Base-by-base conservation (phyloP, 352 stramenopile genomes). In the Halophytophthora polymorphica region DNA sequence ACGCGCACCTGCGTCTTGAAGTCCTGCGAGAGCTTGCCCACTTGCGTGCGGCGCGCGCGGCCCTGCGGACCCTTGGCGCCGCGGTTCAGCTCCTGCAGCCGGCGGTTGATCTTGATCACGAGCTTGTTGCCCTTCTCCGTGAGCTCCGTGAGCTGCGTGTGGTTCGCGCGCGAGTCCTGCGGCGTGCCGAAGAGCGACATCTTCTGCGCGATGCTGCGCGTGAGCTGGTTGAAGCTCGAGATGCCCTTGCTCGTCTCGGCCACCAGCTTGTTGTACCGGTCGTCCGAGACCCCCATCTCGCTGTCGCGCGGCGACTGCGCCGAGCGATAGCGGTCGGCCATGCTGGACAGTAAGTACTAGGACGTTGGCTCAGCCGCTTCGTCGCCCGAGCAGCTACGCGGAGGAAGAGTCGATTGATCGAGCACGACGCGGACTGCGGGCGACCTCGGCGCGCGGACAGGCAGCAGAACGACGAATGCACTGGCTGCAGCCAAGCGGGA, bases 291-390 rank as follows among this genome's bases (percentile, higher is more conserved):
- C 25, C 38, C 38, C 54, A 57, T 69, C 28, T 69, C 51, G 42
- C 53, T 46, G 21, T 53, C 47, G 39, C 67, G 71, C 40, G 81
- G 81, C 25, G 81, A 92, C 28, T 85, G 56, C 29, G 67, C 69
- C n/a, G 66, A 69, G 28, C 69, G 73, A 47, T 92, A 92, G 55
- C 78, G 67, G 29, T 88, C 77, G 22, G 64, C 77, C 81, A 92
- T 92, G 42, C n/a, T n/a, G n/a, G n/a, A n/a, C n/a, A n/a, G n/a
- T n/a, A n/a, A n/a, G n/a, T n/a, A n/a, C n/a, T n/a, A n/a, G n/a
- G n/a, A n/a, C n/a, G n/a, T n/a, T n/a, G n/a, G n/a, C n/a, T n/a
- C n/a, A n/a, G n/a, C n/a, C n/a, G n/a, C n/a, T n/a, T n/a, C n/a
- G n/a, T n/a, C n/a, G n/a, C n/a, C n/a, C n/a, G n/a, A n/a, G n/a